A percentile compares a stretch with the other conserved stretches of the same genome.
Evolutionary conservation across 352 stramenopile genomes (phyloP).

Genomic region (Peronospora tabacina): DNA sequence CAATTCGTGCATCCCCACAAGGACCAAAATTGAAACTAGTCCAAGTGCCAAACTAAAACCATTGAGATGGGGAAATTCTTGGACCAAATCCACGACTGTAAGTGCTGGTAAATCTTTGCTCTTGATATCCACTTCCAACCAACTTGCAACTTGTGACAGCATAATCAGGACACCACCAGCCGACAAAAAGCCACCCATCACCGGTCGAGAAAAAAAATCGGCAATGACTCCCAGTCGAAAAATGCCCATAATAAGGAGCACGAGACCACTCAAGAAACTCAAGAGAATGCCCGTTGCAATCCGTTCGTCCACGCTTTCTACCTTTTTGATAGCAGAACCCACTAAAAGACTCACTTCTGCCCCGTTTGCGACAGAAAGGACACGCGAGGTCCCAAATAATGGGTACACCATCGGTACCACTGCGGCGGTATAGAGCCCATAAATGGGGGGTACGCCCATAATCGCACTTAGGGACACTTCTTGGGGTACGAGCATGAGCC

Average conservation of each 20-base stretch:
- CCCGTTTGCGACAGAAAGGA: constrained; percentile 57
- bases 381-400: constrained; percentile 55
- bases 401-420: constrained; percentile 67
- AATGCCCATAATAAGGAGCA: constrained; percentile 53
- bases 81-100: constrained; percentile 45
- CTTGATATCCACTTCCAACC: constrained; percentile 46
- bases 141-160: constrained; percentile 50
- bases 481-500: constrained; percentile 89
- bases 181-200: constrained; percentile 69
- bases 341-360: constrained; percentile 60
- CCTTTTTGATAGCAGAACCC: constrained; percentile 45
- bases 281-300: constrained; percentile 60
- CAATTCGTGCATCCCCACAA: constrained; percentile 34
- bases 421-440: constrained; percentile 65
- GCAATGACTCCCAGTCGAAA: constrained; percentile 53
- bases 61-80: constrained; percentile 44
- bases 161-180: constrained; percentile 62
- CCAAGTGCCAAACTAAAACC: constrained; percentile 44
- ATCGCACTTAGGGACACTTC: constrained; percentile 88
- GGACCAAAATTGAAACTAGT: constrained; percentile 37
- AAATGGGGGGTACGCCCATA: constrained; percentile 68
- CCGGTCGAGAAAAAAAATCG: constrained; percentile 64
- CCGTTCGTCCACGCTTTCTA: constrained; percentile 45
- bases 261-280: constrained; percentile 51
- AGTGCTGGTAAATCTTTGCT: constrained; percentile 44